Conservation (phyloP, 139 green algal species). For the Tetraselmis chui region DNA sequence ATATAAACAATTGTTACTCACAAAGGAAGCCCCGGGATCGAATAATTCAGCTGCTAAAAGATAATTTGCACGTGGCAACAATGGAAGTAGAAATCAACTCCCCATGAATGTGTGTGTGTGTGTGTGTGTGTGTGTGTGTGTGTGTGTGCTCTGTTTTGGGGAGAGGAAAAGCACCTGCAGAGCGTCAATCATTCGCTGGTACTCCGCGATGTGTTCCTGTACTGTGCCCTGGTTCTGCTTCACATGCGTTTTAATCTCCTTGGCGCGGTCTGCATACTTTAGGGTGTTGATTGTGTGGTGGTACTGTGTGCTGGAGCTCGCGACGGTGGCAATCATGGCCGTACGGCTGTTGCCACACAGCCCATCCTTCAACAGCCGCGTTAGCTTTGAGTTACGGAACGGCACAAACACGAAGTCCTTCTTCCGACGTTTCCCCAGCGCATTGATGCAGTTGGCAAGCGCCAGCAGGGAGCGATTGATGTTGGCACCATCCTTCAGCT, state of each 20-base stretch:
- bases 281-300: constrained; percentile 68
- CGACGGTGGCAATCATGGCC: constrained; percentile 78
- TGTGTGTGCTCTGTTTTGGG: too few species aligned
- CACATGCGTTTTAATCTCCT: constrained; percentile 46
- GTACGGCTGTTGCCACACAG: constrained; percentile 75
- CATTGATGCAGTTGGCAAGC: constrained; percentile 86
- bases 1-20: too few species aligned
- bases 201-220: constrained; percentile 29
- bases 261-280: constrained; percentile 46
- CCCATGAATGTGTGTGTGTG: too few species aligned
- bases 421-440: constrained; percentile 38
- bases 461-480: constrained; percentile 79
- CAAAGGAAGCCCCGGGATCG: too few species aligned
- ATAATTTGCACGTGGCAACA: too few species aligned
- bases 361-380: constrained; percentile 24
- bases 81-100: too few species aligned
- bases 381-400: constrained; percentile 30
- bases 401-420: constrained; percentile 29
- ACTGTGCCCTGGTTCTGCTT: constrained; percentile 22
- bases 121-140: too few species aligned
- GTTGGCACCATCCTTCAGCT: constrained; percentile 68
- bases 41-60: too few species aligned
- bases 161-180: constrained; percentile 21
- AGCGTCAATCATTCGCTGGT: constrained; percentile 34
- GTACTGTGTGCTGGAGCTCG: constrained; percentile 56